Percentiles rank a stretch among this genome's conserved stretches.
phyloP scores from a whole-genome alignment of 371 early-diverging fungal genomes.

The Lichtheimia hyalospora region DNA sequence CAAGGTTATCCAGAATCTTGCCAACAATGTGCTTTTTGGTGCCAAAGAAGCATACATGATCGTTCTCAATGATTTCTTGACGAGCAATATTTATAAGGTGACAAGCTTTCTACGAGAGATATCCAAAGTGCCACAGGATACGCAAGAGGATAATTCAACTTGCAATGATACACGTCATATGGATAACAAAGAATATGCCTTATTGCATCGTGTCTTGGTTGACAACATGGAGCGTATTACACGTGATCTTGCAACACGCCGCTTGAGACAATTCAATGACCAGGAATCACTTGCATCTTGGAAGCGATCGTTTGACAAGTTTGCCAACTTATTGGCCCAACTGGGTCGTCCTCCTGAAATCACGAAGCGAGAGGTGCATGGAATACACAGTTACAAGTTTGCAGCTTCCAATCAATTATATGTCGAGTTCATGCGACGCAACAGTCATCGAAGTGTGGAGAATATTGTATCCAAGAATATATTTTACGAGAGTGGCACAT shows the following conservation, averaged over 20 bases:
- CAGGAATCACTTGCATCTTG: slow-evolving; percentile 2
- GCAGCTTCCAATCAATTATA: slow-evolving; percentile 62
- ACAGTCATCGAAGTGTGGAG: slow-evolving; percentile 64
- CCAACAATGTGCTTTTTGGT: slow-evolving; percentile 93
- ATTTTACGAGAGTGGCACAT: slow-evolving; percentile 80
- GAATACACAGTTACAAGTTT: slow-evolving; percentile 59
- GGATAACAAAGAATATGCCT: slow-evolving; percentile 43
- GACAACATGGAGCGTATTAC: slow-evolving; percentile 43
- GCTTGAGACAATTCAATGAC: background rate
- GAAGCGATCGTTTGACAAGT: slow-evolving; percentile 65
- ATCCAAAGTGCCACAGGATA: slow-evolving; percentile 23
- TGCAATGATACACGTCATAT: slow-evolving; percentile 13
- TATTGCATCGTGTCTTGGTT: slow-evolving; percentile 35
- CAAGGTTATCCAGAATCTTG: slow-evolving; percentile 94
- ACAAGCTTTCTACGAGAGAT: slow-evolving; percentile 60
- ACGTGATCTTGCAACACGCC: slow-evolving; percentile 18
- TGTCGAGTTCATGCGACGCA: slow-evolving; percentile 80
- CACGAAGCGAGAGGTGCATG: slow-evolving; percentile 16
- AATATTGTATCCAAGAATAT: slow-evolving; percentile 62
- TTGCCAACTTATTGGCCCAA: slow-evolving; percentile 81
- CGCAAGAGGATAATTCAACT: background rate
- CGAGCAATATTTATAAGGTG: slow-evolving; percentile 62
- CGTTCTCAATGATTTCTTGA: slow-evolving; percentile 80
- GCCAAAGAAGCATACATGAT: slow-evolving; percentile 88
- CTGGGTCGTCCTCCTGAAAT: slow-evolving; percentile 77